These are phyloP conservation scores for Coemansia sp. DNA, from an alignment of 192 early-diverging fungal genomes.

Conservation along the genomic window DNA sequence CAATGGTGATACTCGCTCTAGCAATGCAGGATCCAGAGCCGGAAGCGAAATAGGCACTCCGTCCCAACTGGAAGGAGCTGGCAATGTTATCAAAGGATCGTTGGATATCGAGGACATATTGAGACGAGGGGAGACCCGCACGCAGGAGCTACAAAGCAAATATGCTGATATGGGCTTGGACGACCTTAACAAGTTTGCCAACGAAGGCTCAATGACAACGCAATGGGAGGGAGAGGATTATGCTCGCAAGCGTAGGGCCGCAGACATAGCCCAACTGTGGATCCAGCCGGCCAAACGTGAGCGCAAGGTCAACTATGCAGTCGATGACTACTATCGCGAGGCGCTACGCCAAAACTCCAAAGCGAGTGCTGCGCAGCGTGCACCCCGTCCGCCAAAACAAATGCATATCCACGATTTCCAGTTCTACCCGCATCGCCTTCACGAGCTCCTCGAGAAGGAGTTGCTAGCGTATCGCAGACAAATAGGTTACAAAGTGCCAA, in stretches of 20 bases:
- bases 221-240: slow-evolving; percentile 98
- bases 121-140: slow-evolving; percentile 82
- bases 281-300: slow-evolving; percentile 94
- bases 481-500: slow-evolving; percentile 71
- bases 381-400: slow-evolving; percentile 67
- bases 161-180: slow-evolving; percentile 90
- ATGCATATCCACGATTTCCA: slow-evolving; percentile 85
- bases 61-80: slow-evolving; percentile 45
- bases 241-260: slow-evolving; percentile 63
- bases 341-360: slow-evolving; percentile 70
- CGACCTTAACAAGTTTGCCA: slow-evolving; percentile 88
- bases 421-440: slow-evolving; percentile 81
- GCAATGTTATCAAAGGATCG: slow-evolving; percentile 15
- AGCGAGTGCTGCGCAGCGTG: slow-evolving; percentile 60
- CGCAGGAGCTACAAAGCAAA: slow-evolving; percentile 83
- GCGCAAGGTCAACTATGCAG: slow-evolving; percentile 86
- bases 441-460: slow-evolving; percentile 82
- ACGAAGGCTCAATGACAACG: slow-evolving; percentile 69
- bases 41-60: slow-evolving; percentile 40
- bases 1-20: slow-evolving; percentile 20
- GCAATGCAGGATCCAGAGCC: slow-evolving; percentile 23
- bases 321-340: slow-evolving; percentile 92
- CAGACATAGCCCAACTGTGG: slow-evolving; percentile 63
- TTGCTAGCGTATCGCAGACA: slow-evolving; percentile 68
- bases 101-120: slow-evolving; percentile 82